Evolutionary conservation across 108 stramenopile genomes (phyloP).

Genomic region (Skeletonema grethae): DNA sequence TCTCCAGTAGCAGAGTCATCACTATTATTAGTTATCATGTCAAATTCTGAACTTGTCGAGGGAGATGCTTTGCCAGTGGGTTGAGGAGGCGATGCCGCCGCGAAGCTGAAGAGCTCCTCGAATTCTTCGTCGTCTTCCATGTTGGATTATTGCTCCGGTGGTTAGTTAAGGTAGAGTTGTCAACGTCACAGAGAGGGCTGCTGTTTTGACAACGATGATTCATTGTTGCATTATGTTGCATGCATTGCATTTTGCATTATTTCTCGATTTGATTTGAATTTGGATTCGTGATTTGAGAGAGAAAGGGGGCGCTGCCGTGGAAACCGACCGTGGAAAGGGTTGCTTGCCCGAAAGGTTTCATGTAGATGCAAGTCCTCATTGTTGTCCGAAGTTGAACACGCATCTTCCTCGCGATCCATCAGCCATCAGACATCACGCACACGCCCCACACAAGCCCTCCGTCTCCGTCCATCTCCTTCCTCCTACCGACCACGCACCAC

Average conservation of each 20-base stretch:
- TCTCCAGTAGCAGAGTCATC: background rate
- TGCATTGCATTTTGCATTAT: no score
- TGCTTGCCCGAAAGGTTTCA: background rate
- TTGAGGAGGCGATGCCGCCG: constrained; percentile 16
- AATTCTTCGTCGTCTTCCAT: constrained; percentile 46
- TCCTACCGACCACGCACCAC: background rate
- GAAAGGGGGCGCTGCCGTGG: no score
- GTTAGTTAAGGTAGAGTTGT: background rate
- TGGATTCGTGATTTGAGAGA: no score
- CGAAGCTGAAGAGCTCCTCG: constrained; percentile 47
- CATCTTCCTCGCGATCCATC: background rate
- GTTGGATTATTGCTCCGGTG: background rate
- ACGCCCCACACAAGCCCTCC: no score
- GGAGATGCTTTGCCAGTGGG: background rate
- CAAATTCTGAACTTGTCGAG: background rate
- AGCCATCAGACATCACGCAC: no score
- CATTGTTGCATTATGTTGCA: no score
- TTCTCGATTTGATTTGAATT: no score
- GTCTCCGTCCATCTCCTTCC: no score
- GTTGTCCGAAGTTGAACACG: background rate
- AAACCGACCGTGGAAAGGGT: no score
- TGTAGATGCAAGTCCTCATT: background rate
- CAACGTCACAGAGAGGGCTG: no score
- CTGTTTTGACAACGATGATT: no score
- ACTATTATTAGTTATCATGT: background rate